Evolutionary conservation across 495 filamentous ascomycete genomes (phyloP).

Genomic region (Annulohypoxylon bovei): DNA sequence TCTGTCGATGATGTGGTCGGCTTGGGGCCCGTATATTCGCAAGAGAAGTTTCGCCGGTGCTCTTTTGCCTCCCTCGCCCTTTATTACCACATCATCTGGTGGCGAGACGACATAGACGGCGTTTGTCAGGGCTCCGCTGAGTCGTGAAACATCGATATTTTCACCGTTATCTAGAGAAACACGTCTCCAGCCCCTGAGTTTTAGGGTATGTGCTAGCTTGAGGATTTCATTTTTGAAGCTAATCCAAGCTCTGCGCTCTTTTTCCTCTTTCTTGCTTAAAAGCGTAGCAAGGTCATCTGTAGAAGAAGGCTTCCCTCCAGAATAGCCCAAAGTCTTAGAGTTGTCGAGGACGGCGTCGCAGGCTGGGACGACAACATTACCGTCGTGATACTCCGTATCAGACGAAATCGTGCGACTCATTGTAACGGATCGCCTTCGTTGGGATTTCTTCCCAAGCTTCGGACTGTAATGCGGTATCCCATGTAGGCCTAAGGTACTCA

Average conservation of each 20-base stretch:
- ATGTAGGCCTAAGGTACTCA: slow-evolving; percentile 57
- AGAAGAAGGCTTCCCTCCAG: slow-evolving; percentile 62
- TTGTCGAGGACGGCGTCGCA: slow-evolving; percentile 88
- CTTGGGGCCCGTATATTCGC: slow-evolving; percentile 94
- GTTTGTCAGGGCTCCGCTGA: slow-evolving; percentile 96
- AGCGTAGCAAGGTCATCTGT: slow-evolving; percentile 57
- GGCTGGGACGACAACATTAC: slow-evolving; percentile 74
- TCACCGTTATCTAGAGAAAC: slow-evolving; percentile 74
- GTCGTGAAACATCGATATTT: slow-evolving; percentile 77
- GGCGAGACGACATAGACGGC: slow-evolving; percentile 94
- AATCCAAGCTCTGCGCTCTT: slow-evolving; percentile 78
- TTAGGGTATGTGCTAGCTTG: slow-evolving; percentile 86
- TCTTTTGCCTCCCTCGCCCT: slow-evolving; percentile 49
- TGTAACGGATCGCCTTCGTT: slow-evolving; percentile 47
- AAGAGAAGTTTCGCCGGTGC: slow-evolving; percentile 77
- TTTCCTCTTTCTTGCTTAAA: slow-evolving; percentile 57
- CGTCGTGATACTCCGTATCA: slow-evolving; percentile 82
- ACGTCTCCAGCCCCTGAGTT: slow-evolving; percentile 87
- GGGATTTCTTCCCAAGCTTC: slow-evolving; percentile 46
- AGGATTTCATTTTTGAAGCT: slow-evolving; percentile 91
- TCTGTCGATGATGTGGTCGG: slow-evolving; percentile 93
- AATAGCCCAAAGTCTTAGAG: slow-evolving; percentile 83
- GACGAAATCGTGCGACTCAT: slow-evolving; percentile 64
- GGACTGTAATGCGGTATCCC: slow-evolving; percentile 49
- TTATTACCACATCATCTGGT: slow-evolving; percentile 65